Evolutionary conservation across 202 grass and related monocot species (phyloP), one percentile per base, ranked within the genome.

Genomic region (Elaeis oleifera): DNA sequence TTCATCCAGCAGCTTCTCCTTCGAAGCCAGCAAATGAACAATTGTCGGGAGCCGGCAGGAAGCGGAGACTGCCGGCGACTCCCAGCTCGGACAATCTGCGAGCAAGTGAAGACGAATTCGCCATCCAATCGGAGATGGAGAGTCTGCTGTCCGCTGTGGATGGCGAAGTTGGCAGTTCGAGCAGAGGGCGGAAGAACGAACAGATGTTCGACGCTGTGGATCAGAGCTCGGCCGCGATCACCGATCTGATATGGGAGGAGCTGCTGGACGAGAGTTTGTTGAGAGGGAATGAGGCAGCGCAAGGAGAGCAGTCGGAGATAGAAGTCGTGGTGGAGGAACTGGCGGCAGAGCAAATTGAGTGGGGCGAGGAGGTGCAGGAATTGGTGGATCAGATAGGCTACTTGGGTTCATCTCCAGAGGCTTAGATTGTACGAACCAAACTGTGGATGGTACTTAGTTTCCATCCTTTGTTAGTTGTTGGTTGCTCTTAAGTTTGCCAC

Each of bases 201-300:
- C 18, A 23, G 13, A 16, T 20, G 18, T 29, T 16, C 5, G 32
- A 18, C 13, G 5, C 48, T 16, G 18, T 21, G 48, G 62, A 27
- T 17, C 44, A 52, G 44, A 51, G 17, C 61, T 20, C 39, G 11
- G 64, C 15, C 2, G 19, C 63, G 3, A 66, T 61, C n/a, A 72
- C 78, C 28, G 80, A 92, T 71, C 73, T 74, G 80, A 74, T 88
- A 50, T 84, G 80, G 84, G 72, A 82, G 63, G 80, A 88, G 51
- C 63, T 88, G 50, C 63, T 79, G 27, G 25, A 64, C 9, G 62
- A 64, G 7, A 25, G 22, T 4, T 7, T 17, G 4, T 14, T 26
- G 1, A 16, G 25, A 22, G 49, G 24, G 1, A 22, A 44, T 18
- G 61, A 50, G 62, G 78, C 64, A 26, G 77, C 78, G 25, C 9